Percentiles rank a stretch among this genome's conserved stretches.
These are phyloP conservation scores for Alternaria sp. DNA, from an alignment of 2,329 filamentous ascomycete genomes.

Conservation along the genomic window DNA sequence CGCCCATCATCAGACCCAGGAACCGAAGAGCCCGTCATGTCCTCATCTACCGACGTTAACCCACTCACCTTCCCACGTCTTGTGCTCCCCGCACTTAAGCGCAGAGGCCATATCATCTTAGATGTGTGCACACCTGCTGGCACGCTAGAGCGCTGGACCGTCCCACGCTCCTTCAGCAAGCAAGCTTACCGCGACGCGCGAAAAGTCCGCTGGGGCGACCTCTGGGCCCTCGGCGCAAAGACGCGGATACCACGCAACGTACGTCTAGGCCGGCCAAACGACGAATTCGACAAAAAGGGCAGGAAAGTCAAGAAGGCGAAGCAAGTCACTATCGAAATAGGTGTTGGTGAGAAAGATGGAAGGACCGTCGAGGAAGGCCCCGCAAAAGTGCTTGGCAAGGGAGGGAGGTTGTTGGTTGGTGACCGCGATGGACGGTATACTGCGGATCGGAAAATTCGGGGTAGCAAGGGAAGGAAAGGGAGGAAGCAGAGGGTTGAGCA, in stretches of 20 bases:
- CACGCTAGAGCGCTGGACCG: constrained; percentile 89
- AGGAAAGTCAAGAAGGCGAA: constrained; percentile 41
- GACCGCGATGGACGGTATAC: constrained; percentile 41
- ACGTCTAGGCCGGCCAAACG: constrained; percentile 61
- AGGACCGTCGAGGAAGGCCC: constrained; percentile 26
- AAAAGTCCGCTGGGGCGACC: constrained; percentile 88
- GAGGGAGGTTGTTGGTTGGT: constrained; percentile 31
- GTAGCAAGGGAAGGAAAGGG: constrained; percentile 49
- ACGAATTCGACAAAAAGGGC: constrained; percentile 50
- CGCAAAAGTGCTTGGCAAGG: constrained; percentile 18
- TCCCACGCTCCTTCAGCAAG: constrained; percentile 79
- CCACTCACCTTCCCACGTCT: constrained; percentile 77
- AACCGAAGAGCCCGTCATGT: constrained; percentile 36
- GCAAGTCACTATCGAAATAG: constrained; percentile 39
- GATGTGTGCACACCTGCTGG: constrained; percentile 90
- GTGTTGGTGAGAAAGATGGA: constrained; percentile 32
- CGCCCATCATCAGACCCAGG: constrained; percentile 9
- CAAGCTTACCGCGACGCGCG: constrained; percentile 90
- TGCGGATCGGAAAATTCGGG: constrained; percentile 45
- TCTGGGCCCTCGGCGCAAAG: constrained; percentile 96
- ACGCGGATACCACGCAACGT: constrained; percentile 70
- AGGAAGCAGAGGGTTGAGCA: constrained; percentile 34
- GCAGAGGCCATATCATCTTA: constrained; percentile 83
- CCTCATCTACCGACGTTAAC: constrained; percentile 40
- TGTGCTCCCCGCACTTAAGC: constrained; percentile 82